A percentile compares a stretch with the other conserved stretches of the same genome.
These are phyloP conservation scores for Chytriomyces sp. DNA, from an alignment of 192 early-diverging fungal species.

Conservation along the genomic window DNA sequence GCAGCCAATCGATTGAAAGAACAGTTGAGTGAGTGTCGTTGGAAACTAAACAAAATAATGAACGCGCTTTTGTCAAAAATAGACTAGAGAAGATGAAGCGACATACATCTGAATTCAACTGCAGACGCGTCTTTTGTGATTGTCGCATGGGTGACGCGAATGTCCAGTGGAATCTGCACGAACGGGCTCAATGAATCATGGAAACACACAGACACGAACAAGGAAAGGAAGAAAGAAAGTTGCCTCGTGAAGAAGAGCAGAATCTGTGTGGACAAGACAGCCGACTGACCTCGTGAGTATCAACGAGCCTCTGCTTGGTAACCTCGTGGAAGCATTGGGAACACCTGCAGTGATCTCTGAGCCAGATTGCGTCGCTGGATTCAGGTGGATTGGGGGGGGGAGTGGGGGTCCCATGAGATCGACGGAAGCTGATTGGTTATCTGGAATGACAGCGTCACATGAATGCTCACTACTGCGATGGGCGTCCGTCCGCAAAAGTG, in stretches of 20 bases:
- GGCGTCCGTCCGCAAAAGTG: no score
- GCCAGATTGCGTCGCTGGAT: constrained; percentile 72
- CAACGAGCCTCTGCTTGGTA: constrained; percentile 76
- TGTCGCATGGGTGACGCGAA: constrained; percentile 33
- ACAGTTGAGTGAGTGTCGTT: constrained; percentile 58
- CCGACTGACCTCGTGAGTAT: constrained; percentile 59
- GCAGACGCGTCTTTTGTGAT: background rate
- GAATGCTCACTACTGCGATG: no score
- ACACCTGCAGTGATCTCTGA: constrained; percentile 84
- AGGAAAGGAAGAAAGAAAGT: background rate
- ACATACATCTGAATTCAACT: constrained; percentile 32
- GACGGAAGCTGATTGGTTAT: no score
- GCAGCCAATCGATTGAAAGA: constrained; percentile 66
- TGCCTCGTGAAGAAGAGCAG: background rate
- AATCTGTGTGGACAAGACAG: background rate
- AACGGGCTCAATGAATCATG: constrained; percentile 57
- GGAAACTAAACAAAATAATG: background rate
- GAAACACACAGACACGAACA: no score
- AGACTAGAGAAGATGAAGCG: background rate
- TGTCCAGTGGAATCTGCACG: constrained; percentile 39
- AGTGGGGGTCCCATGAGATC: no score
- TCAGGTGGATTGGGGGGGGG: background rate
- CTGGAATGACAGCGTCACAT: no score
- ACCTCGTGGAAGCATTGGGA: constrained; percentile 71
- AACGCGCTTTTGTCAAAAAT: background rate